A percentile compares a stretch with the other conserved stretches of the same genome.
Conservation (phyloP, 495 filamentous ascomycete genomes). For the Penicillium herquei region DNA sequence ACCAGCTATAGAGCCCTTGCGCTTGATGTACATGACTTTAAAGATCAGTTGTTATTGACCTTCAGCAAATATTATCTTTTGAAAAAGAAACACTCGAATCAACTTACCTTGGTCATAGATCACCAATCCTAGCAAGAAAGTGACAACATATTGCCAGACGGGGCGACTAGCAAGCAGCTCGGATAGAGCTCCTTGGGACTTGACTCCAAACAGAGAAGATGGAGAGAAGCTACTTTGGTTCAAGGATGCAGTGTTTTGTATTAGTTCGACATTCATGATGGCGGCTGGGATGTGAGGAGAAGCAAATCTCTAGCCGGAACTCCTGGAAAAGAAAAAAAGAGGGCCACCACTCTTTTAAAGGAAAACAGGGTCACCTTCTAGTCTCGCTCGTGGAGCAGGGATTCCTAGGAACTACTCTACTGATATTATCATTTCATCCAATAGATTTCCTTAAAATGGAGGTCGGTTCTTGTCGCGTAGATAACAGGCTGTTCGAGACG, state of each 20-base stretch:
- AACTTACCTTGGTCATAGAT: constrained; percentile 35
- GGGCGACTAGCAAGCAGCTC: constrained; percentile 10
- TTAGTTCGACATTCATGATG: background rate
- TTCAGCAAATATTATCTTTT: too few species aligned
- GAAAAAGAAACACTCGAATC: background rate
- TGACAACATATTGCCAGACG: constrained; percentile 30
- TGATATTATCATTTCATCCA: too few species aligned
- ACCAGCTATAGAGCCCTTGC: constrained; percentile 81
- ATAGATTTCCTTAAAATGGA: too few species aligned
- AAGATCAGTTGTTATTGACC: background rate
- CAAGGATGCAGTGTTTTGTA: background rate
- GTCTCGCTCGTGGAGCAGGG: too few species aligned
- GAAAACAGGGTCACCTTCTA: too few species aligned
- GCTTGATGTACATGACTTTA: constrained; percentile 71
- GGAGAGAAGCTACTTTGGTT: background rate
- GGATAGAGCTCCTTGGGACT: background rate
- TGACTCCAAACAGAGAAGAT: background rate
- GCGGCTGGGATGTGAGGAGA: background rate
- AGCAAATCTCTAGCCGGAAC: too few species aligned
- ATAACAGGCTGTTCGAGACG: too few species aligned
- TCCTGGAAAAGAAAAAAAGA: too few species aligned
- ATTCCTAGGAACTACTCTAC: too few species aligned
- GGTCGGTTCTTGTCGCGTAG: too few species aligned
- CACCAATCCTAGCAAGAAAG: constrained; percentile 22
- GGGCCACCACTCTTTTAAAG: too few species aligned